phyloP scores from a whole-genome alignment of 495 filamentous ascomycete species.

The Annulohypoxylon moriforme region DNA sequence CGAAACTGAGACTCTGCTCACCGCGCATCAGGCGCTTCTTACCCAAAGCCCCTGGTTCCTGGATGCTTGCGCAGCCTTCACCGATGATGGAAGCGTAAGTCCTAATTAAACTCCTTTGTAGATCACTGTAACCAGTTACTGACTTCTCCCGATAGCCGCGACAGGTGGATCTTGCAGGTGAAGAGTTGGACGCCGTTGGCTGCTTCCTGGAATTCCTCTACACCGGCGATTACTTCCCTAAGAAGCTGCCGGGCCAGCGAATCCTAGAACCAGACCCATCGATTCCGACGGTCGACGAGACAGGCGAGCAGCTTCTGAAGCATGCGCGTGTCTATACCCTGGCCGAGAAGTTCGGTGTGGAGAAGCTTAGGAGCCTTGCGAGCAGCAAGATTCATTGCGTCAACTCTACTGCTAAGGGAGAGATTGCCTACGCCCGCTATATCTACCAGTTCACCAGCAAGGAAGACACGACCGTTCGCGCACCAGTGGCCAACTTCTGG shows the following conservation, averaged over 20 bases:
- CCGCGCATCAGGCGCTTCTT: constrained; percentile 83
- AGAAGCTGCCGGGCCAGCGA: constrained; percentile 65
- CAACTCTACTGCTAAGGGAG: constrained; percentile 83
- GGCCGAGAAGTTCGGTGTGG: constrained; percentile 80
- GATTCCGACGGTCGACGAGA: constrained; percentile 71
- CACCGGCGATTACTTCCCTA: constrained; percentile 88
- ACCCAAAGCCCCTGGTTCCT: constrained; percentile 77
- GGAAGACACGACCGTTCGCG: constrained; percentile 78
- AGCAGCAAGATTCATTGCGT: constrained; percentile 91
- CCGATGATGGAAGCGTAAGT: constrained; percentile 62
- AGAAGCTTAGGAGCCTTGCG: constrained; percentile 78
- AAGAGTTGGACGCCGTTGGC: constrained; percentile 83
- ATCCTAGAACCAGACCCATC: constrained; percentile 68
- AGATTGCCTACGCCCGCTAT: constrained; percentile 89
- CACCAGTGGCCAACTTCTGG: constrained; percentile 92
- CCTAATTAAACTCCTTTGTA: neutral
- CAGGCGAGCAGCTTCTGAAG: constrained; percentile 79
- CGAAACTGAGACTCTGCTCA: constrained; percentile 69
- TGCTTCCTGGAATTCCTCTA: constrained; percentile 94
- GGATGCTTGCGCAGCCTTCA: constrained; percentile 68
- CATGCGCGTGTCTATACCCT: constrained; percentile 92
- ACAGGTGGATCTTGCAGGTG: constrained; percentile 73
- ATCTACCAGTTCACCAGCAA: constrained; percentile 80
- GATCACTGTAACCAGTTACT: neutral
- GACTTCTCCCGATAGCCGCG: constrained; percentile 59